These are phyloP conservation scores for Candida anglica DNA, from an alignment of 805 yeast genomes.

Conservation along the genomic window DNA sequence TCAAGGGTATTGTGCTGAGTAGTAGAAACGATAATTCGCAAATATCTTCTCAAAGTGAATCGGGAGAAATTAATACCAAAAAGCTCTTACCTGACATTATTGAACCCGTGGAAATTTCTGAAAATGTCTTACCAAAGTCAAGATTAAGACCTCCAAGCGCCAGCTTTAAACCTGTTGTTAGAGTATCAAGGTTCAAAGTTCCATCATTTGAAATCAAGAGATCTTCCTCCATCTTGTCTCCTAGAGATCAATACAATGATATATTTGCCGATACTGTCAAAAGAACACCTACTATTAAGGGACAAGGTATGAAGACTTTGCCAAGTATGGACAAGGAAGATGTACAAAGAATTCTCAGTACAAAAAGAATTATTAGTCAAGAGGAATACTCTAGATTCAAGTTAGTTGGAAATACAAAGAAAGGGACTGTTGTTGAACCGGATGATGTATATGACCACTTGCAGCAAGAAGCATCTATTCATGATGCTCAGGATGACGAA, in stretches of 20 bases:
- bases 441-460: constrained; percentile 20
- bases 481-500: constrained; percentile 17
- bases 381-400: constrained; percentile 37
- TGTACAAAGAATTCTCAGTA: constrained; percentile 34
- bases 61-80: background rate
- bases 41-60: background rate
- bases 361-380: constrained; percentile 35
- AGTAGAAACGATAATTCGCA: too few relatives aligned
- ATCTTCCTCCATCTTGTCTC: constrained; percentile 29
- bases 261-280: constrained; percentile 18
- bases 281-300: constrained; percentile 34
- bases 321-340: constrained; percentile 48
- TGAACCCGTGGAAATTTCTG: background rate
- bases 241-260: constrained; percentile 36
- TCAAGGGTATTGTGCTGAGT: constrained; percentile 17
- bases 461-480: constrained; percentile 31
- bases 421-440: constrained; percentile 24
- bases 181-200: constrained; percentile 31
- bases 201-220: constrained; percentile 42
- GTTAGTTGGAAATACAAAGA: constrained; percentile 19
- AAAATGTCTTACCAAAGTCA: background rate
- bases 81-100: background rate
- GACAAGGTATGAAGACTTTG: constrained; percentile 45
- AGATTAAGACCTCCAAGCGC: constrained; percentile 2
- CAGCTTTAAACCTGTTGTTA: constrained; percentile 3